Evolutionary conservation across 805 yeast genomes (phyloP).

Genomic region (Candida hispaniensis): DNA sequence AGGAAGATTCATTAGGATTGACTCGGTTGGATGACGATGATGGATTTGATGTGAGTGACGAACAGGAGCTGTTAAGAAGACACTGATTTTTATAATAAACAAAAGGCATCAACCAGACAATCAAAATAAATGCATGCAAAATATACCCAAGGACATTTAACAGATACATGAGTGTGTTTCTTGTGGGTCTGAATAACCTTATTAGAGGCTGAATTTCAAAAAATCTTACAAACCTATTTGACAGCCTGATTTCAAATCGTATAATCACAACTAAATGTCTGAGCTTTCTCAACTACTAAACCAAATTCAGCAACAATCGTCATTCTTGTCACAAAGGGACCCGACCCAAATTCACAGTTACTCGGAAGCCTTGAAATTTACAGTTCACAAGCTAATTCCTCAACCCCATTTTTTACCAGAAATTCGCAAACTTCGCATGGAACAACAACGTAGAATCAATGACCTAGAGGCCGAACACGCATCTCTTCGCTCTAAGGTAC

Average conservation of each 20-base stretch:
- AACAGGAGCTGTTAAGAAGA: slow-evolving; percentile 8
- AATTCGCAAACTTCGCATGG: slow-evolving; percentile 3
- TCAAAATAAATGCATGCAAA: too few species aligned
- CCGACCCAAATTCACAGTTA: slow-evolving; percentile 5
- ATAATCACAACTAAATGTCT: too few species aligned
- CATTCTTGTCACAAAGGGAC: slow-evolving; percentile 5
- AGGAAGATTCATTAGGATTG: slow-evolving; percentile 28
- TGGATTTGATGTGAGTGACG: slow-evolving; percentile 11
- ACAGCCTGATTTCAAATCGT: too few species aligned
- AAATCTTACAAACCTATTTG: too few species aligned
- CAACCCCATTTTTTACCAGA: slow-evolving; percentile 6
- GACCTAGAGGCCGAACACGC: slow-evolving; percentile 5
- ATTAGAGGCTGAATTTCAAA: too few species aligned
- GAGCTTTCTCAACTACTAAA: too few species aligned
- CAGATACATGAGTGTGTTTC: too few species aligned
- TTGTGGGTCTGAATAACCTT: too few species aligned
- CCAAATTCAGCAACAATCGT: too few species aligned
- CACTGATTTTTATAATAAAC: too few species aligned
- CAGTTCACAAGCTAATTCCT: slow-evolving; percentile 1
- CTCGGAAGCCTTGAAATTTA: slow-evolving; percentile 9
- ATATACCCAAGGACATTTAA: too few species aligned
- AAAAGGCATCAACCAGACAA: too few species aligned
- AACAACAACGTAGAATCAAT: slow-evolving; percentile 2
- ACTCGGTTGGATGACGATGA: slow-evolving; percentile 27
- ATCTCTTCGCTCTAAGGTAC: background rate